phyloP scores from a whole-genome alignment of 1,284 basidiomycete genomes.

The Austroboletus novae-zelandiae region DNA sequence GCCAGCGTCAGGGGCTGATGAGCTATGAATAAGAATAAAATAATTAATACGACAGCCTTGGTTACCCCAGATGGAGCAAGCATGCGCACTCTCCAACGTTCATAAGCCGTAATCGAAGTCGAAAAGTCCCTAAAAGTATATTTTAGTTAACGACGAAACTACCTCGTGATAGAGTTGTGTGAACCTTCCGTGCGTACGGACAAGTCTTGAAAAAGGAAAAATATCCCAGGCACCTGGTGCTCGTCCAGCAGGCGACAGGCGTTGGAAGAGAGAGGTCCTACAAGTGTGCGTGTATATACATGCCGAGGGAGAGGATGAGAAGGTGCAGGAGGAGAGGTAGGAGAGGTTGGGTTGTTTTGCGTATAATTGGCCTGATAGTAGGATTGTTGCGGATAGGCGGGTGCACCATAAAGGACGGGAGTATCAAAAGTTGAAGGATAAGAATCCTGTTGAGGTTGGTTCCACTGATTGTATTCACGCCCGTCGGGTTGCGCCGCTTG shows the following conservation, averaged over 20 bases:
- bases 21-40: constrained; percentile 41
- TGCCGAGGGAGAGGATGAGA: constrained; percentile 52
- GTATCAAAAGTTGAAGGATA: constrained; percentile 28
- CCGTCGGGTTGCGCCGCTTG: constrained; percentile 30
- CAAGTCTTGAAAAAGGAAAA: constrained; percentile 86
- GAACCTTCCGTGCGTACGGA: constrained; percentile 82
- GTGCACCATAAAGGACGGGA: constrained; percentile 23
- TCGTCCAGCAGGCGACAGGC: constrained; percentile 82
- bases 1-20: constrained; percentile 69
- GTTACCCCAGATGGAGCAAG: constrained; percentile 16
- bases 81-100: constrained; percentile 76
- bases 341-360: constrained; percentile 30
- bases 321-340: constrained; percentile 35
- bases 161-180: constrained; percentile 31
- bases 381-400: constrained; percentile 30
- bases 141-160: constrained; percentile 24
- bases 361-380: constrained; percentile 28
- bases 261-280: constrained; percentile 83
- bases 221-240: constrained; percentile 79
- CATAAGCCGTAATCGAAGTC: constrained; percentile 77
- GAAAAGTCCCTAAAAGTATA: constrained; percentile 58
- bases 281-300: constrained; percentile 81
- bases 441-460: constrained; percentile 34
- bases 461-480: constrained; percentile 32
- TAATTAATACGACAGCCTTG: constrained; percentile 23